These are phyloP conservation scores for Lolium multiflorum DNA, from an alignment of 176 grass and related monocot genomes.

Conservation along the genomic window DNA sequence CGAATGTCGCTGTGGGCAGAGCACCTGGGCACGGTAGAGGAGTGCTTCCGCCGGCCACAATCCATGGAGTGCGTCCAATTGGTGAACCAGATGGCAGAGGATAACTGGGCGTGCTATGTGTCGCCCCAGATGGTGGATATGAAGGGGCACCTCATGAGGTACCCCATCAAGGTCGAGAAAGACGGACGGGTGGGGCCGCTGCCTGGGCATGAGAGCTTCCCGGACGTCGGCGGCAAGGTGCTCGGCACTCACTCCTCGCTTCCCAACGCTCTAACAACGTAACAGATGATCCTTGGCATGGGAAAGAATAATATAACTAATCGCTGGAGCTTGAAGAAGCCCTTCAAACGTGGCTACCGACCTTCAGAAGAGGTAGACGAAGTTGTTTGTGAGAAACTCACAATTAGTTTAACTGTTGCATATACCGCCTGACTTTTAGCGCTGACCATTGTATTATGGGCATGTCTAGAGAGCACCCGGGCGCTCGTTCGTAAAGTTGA, in stretches of 20 bases:
- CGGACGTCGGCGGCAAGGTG: conserved; percentile 80
- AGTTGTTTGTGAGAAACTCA: not conserved
- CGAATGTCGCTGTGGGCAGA: conserved; percentile 92
- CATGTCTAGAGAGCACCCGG: no score
- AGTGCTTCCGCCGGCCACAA: conserved; percentile 59
- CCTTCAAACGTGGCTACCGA: not conserved
- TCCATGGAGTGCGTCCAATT: conserved; percentile 57
- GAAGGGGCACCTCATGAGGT: conserved; percentile 78
- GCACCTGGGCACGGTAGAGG: conserved; percentile 63
- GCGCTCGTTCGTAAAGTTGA: no score
- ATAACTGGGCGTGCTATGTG: conserved; percentile 64
- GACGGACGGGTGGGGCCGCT: conserved; percentile 55
- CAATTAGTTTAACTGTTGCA: not conserved
- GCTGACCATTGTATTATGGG: not conserved
- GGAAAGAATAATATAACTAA: not conserved
- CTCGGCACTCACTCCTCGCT: conserved; percentile 63
- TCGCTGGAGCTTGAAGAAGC: conserved; percentile 5
- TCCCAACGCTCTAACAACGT: conserved; percentile 59
- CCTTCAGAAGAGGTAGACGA: not conserved
- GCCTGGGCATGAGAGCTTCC: conserved; percentile 62
- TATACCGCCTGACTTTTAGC: not conserved
- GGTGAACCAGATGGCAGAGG: conserved; percentile 65
- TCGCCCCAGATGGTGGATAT: conserved; percentile 52
- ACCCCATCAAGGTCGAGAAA: conserved; percentile 59
- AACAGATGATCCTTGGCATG: not conserved